Base-by-base conservation (phyloP, 305 asterid species). In the Withania somnifera region DNA sequence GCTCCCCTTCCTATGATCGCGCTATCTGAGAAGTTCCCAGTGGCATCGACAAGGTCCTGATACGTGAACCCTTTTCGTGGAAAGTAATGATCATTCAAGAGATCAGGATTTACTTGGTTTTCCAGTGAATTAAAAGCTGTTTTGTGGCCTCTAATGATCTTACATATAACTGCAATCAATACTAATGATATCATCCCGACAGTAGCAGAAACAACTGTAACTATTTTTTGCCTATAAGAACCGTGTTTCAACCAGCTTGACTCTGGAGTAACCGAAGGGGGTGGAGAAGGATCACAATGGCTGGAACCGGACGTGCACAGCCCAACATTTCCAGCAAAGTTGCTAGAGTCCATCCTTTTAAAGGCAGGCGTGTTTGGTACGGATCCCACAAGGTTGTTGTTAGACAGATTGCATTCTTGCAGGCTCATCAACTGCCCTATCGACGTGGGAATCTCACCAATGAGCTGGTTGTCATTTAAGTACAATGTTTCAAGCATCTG, bases 401-500 rank as follows among this genome's bases (percentile, higher is more conserved):
- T 93, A 1, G 98, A 93, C 79, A 95, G 92, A 63, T 95, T 95
- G 91, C 98, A 95, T 61, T 88, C 90, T 14, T 80, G 88, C 79
- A 95, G 93, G 86, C 98, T 95, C 71, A 85, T 82, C 77, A 93
- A 57, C 5, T 90, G 94, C 8, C 94, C 98, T 17, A 95, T 84
- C 8, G 96, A 87, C 69, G 69, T 82, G 6, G 98, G 98, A 86
- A 95, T 92, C 84, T 91, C 97, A 38, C 98, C 98, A 67, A 57
- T 84, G 24, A 95, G 92, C 79, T 88, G 86, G 81, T 93, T 95
- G 82, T 93, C 92, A 68, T 95, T 92, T 89, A 95, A 80, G 60
- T 86, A 95, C 36, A 95, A 93, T 19, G 89, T 85, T 82, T 91
- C 96, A n/a, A 95, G 97, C 98, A 95, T 92, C 83, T 91, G 97